Percentiles rank a stretch among this genome's conserved stretches.
Conservation (phyloP, 768 basidiomycete genomes). For the Coprinopsis cinerea region DNA sequence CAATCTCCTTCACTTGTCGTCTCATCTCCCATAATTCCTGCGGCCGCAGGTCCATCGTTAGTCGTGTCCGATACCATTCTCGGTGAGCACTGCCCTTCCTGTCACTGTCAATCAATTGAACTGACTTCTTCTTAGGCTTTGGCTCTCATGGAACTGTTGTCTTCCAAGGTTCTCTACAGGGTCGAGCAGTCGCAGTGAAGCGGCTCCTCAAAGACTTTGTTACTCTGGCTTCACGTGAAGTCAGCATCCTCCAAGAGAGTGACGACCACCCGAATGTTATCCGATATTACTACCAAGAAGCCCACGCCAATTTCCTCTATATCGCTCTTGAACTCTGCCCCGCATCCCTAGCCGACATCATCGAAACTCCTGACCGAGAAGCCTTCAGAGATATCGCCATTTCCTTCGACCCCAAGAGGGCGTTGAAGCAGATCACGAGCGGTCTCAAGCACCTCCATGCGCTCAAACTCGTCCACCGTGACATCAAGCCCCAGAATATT, state of each 20-base stretch:
- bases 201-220: slow-evolving; percentile 93
- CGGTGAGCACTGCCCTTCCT: slow-evolving; percentile 39
- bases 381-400: slow-evolving; percentile 72
- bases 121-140: slow-evolving; percentile 51
- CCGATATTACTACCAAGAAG: slow-evolving; percentile 96
- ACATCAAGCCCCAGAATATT: slow-evolving; percentile 99
- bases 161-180: slow-evolving; percentile 90
- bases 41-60: slow-evolving; percentile 41
- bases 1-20: neutral
- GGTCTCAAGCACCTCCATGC: slow-evolving; percentile 89
- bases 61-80: slow-evolving; percentile 70
- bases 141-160: slow-evolving; percentile 98
- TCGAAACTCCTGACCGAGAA: slow-evolving; percentile 68
- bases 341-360: slow-evolving; percentile 79
- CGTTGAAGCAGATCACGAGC: slow-evolving; percentile 78
- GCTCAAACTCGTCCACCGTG: slow-evolving; percentile 94
- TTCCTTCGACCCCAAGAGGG: slow-evolving; percentile 82
- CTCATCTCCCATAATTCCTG: slow-evolving; percentile 22
- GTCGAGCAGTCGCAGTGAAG: slow-evolving; percentile 97
- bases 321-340: slow-evolving; percentile 96
- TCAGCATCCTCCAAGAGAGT: slow-evolving; percentile 89
- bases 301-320: slow-evolving; percentile 89
- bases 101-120: slow-evolving; percentile 5
- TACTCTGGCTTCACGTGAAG: slow-evolving; percentile 89
- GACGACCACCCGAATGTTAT: slow-evolving; percentile 99